Base-by-base conservation (phyloP, 371 early-diverging fungal species). In the Syncephalis plumigaleata region DNA sequence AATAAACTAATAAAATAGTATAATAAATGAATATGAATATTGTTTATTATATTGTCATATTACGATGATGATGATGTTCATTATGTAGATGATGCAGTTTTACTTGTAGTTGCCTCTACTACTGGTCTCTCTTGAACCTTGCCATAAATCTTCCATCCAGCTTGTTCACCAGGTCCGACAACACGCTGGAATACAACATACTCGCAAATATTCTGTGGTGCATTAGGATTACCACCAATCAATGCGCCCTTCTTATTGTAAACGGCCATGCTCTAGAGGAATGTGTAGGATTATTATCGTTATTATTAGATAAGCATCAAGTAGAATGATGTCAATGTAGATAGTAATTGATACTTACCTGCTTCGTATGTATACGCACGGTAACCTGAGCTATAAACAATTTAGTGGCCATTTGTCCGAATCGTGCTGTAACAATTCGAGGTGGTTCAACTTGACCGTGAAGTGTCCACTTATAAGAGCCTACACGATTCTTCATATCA, bases 151-250 rank as follows among this genome's bases (percentile, higher is more conserved):
- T 61, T 61, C 84, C 84, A 84, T 31, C 31, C 31, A 31, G 4
- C 11, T 44, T 72, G 68, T 44, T 76, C 73, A 26, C 66, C 68
- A 20, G 71, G 66, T 46, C 78, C 69, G 36, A 81, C 65, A 9
- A 73, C 65, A 47, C 77, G 63, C 58, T 84, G 84, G 61, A 79
- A 77, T 4, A 82, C 79, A 43, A 77, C 63, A 48, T 79, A 77
- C 55, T 82, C 83, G 24, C 64, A 56, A 9, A 81, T 66, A 36
- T 65, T 70, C 39, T 70, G 70, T 13, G 70, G 52, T 52, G 71
- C 74, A 51, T 70, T 63, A 38, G 68, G 65, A 48, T 70, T 71
- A 25, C 71, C 75, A 37, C 68, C 75, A 31, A 70, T 62, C 38
- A 71, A 43, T 38, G 63, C 60, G 55, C 70, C 67, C 59, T 68